These are phyloP conservation scores for Kwoniella mangroviensis DNA, from an alignment of 768 basidiomycete genomes.

Conservation along the genomic window DNA sequence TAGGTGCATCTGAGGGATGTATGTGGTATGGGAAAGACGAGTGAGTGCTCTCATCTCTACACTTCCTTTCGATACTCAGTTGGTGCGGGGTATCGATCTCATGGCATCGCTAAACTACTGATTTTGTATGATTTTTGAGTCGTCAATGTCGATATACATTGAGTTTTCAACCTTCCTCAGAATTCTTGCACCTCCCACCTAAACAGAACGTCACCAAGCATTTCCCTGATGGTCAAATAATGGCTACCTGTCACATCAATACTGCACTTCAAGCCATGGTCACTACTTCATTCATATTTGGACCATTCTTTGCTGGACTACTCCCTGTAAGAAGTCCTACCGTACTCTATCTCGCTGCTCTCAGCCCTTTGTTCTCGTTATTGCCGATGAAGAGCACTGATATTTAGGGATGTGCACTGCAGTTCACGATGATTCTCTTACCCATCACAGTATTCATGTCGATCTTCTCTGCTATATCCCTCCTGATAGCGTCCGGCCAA, in stretches of 20 bases:
- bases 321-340: background rate
- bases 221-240: background rate
- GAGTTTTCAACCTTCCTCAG: slow-evolving; percentile 1
- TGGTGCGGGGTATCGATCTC: background rate
- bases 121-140: background rate
- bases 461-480: background rate
- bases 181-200: background rate
- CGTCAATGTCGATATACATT: background rate
- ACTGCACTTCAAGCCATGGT: background rate
- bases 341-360: too few relatives aligned
- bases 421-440: background rate
- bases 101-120: background rate
- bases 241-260: background rate
- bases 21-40: slow-evolving; percentile 1
- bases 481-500: background rate
- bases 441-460: background rate
- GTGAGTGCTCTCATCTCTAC: background rate
- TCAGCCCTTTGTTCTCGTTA: too few relatives aligned
- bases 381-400: too few relatives aligned
- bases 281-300: background rate
- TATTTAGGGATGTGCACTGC: too few relatives aligned
- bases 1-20: slow-evolving; percentile 3
- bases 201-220: slow-evolving; percentile 5
- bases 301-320: background rate
- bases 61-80: background rate